Evolutionary conservation across 2,329 filamentous ascomycete species (phyloP).

Genomic region (Aspergillus brasiliensis): DNA sequence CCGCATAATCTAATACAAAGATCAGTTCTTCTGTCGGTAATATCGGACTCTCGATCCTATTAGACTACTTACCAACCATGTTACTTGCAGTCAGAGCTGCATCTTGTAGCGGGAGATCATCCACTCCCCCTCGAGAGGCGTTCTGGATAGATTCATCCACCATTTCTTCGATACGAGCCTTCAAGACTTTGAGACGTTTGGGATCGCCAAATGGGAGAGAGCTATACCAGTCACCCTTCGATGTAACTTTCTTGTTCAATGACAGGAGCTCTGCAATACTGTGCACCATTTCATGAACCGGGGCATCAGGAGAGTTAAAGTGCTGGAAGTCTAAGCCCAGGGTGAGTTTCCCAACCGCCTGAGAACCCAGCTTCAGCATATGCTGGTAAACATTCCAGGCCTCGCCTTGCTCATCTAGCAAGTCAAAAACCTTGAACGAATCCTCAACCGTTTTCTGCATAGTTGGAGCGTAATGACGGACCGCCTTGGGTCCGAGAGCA

Average conservation of each 20-base stretch:
- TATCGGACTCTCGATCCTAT: too few relatives aligned
- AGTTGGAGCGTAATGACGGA: conserved; percentile 61
- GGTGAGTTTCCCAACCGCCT: conserved; percentile 48
- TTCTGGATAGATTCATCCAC: conserved; percentile 25
- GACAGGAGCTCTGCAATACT: conserved; percentile 54
- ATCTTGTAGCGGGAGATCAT: conserved; percentile 40
- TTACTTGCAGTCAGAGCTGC: conserved; percentile 45
- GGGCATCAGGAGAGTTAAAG: conserved; percentile 48
- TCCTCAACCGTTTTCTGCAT: conserved; percentile 60
- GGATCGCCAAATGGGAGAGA: conserved; percentile 62
- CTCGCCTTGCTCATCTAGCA: conserved; percentile 50
- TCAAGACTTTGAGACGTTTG: conserved; percentile 37
- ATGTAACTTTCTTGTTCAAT: conserved; percentile 62
- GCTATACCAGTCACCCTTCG: conserved; percentile 59
- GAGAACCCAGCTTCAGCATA: conserved; percentile 52
- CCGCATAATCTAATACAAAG: conserved; percentile 57
- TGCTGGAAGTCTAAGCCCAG: conserved; percentile 51
- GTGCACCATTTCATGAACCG: conserved; percentile 54
- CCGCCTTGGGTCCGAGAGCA: conserved; percentile 60
- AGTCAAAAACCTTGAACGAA: conserved; percentile 52
- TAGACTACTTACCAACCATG: conserved; percentile 43
- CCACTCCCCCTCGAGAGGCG: conserved; percentile 23
- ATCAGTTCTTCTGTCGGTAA: too few relatives aligned
- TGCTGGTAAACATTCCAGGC: conserved; percentile 54
- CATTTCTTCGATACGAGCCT: conserved; percentile 22